Evolutionary conservation across 208 protist genomes (phyloP).

Genomic region (Leishmania braziliensis): DNA sequence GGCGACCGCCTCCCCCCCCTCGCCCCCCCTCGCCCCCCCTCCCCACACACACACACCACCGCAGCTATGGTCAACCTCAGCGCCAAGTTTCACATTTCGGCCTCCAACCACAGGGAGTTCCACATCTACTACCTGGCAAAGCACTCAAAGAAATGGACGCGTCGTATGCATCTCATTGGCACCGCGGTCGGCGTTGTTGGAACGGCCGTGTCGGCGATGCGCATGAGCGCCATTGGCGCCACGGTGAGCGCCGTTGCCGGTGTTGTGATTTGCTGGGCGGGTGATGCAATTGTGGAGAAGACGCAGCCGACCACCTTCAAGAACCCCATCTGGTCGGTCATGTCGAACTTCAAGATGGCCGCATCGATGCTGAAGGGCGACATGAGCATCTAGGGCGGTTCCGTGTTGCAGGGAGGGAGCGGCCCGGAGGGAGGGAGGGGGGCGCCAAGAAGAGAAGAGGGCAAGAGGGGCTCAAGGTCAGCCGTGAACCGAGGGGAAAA

Average conservation of each 20-base stretch:
- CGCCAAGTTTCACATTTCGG: conserved; percentile 44
- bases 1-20: neutral
- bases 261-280: conserved; percentile 42
- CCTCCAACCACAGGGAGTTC: conserved; percentile 60
- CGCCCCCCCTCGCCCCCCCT: neutral
- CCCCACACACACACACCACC: neutral
- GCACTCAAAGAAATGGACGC: conserved; percentile 54
- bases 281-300: conserved; percentile 43
- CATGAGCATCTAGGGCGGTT: conserved; percentile 33
- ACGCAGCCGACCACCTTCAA: conserved; percentile 50
- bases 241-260: conserved; percentile 26
- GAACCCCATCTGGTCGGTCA: conserved; percentile 57
- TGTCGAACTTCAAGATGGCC: conserved; percentile 59
- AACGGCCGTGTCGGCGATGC: conserved; percentile 15
- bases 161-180: conserved; percentile 54
- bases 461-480: neutral
- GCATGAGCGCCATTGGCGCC: conserved; percentile 18
- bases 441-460: neutral
- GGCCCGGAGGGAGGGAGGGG: neutral
- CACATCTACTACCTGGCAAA: conserved; percentile 64
- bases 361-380: conserved; percentile 48
- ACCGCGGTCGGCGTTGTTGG: conserved; percentile 40
- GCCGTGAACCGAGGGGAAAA: neutral
- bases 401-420: neutral
- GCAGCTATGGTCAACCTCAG: conserved; percentile 57